Evolutionary conservation across 2,329 filamentous ascomycete species (phyloP), one percentile per base, ranked within the genome.

Genomic region (Aquanectria penicillioides): DNA sequence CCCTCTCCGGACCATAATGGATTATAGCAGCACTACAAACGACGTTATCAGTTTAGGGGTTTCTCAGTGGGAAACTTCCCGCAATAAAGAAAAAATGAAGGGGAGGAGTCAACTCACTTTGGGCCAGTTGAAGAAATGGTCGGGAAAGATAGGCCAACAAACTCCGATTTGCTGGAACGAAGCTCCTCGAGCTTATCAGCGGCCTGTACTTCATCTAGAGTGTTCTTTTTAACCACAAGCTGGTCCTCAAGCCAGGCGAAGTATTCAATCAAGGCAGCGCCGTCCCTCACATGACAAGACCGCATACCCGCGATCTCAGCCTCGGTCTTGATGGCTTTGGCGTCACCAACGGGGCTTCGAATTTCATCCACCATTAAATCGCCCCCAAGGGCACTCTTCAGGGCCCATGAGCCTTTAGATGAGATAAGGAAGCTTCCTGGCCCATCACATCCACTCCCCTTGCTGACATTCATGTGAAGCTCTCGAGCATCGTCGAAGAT

Each of bases 191-290:
- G 83, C 78, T 97, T 96, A 73, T 97, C 92, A 13, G 94, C 93
- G n/a, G 87, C 95, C 65, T 92, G 84, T 3, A 97, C 93, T 74
- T 99, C 95, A 70, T 98, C 93, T 7, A 99, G 77, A 4, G 80
- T 84, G 1, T 84, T 84, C 62, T 90, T 90, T 74, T 94, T 89
- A 65, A 83, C 86, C 57, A 92, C 73, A 20, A 99, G 81, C 71
- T 97, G 90, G 69, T 97, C 86, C 75, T 99, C 95, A 4, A 99
- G 84, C 95, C 95, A 99, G 11, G 95, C 93, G 75, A 99, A 97
- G 75, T 93, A 99, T 73, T 97, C 89, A 54, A 88, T 94, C 61
- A 98, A 77, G 2, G 95, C 94, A 41, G 93, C 93, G 41, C 95
- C 95, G 71, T 99, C 95, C 63, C 95, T 88, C 66, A 98, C 87